phyloP scores from a whole-genome alignment of 441 rosid genomes.

The Brassica balearica region DNA sequence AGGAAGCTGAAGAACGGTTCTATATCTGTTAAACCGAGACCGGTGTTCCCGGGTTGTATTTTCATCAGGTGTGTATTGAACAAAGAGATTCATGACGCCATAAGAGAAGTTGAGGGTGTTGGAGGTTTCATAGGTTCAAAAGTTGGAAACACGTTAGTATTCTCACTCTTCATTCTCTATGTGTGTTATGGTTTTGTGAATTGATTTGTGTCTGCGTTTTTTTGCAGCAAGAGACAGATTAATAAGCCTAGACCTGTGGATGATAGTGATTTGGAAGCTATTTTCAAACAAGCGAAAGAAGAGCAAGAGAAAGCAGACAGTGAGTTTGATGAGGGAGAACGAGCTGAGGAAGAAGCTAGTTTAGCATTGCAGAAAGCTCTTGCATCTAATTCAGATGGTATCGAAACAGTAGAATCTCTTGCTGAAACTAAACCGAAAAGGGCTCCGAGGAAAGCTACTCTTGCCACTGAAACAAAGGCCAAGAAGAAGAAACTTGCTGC shows the following conservation, averaged over 20 bases:
- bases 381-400: constrained; percentile 34
- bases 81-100: constrained; percentile 81
- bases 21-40: constrained; percentile 60
- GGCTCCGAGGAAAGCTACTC: constrained; percentile 39
- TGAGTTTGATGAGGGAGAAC: constrained; percentile 61
- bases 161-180: background rate
- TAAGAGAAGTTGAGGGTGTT: constrained; percentile 69
- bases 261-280: constrained; percentile 66
- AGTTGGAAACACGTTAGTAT: constrained; percentile 83
- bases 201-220: constrained; percentile 25
- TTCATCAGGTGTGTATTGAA: constrained; percentile 76
- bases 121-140: constrained; percentile 84
- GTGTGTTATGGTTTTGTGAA: background rate
- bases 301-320: constrained; percentile 72
- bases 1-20: constrained; percentile 75
- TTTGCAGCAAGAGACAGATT: constrained; percentile 70
- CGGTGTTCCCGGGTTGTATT: constrained; percentile 77
- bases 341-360: constrained; percentile 48
- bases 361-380: constrained; percentile 31
- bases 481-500: constrained; percentile 51
- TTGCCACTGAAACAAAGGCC: constrained; percentile 39
- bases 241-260: constrained; percentile 81
- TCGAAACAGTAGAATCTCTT: constrained; percentile 28
- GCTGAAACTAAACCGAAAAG: constrained; percentile 44
- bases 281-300: constrained; percentile 74